Evolutionary conservation across 352 stramenopile genomes (phyloP), one percentile per base, ranked within the genome.

Genomic region (Globisporangium heterothallicum): DNA sequence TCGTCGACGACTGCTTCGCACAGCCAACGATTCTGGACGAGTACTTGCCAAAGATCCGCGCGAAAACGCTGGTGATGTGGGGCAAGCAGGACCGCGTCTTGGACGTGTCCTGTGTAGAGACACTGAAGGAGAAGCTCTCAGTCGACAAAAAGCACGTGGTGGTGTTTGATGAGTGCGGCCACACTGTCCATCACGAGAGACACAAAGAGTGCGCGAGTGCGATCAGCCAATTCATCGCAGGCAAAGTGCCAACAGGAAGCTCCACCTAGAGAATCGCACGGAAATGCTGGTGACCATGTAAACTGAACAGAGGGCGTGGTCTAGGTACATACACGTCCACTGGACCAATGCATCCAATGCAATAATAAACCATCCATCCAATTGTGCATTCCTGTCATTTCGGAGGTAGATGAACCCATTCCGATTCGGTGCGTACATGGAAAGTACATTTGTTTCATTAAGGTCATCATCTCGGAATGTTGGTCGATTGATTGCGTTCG

Each of bases 81-180:
- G 78, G 78, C 40, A 72, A 79, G 43, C 64, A 84, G 30, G 78
- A 89, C 21, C 69, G 65, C 29, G 68, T 89, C 10, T 46, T 89
- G 13, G 75, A 87, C 43, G 63, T 83, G 2, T 89, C 78, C 12
- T 84, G 70, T 7, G 53, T 89, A 0, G 70, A 83, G 6, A 68
- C 84, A 14, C 55, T 87, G 0, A 32, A 84, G 32, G 53, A 73
- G 18, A 82, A 84, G 44, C 56, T 78, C 30, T 43, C 64, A 7
- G 49, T 67, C 13, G 67, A 63, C 25, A 38, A 62, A 0, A 61
- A 70, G 52, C 60, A 72, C 13, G 43, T 76, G 1, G 51, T 84
- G 18, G 58, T 80, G 2, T 71, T 86, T 53, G 62, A 83, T 6
- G 58, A 86, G n/a, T 86, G 75, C 35, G 78, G 35, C 9, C 49